A percentile compares a stretch with the other conserved stretches of the same genome.
phyloP scores from a whole-genome alignment of 2,329 filamentous ascomycete genomes.

The Diaporthe longicolla region DNA sequence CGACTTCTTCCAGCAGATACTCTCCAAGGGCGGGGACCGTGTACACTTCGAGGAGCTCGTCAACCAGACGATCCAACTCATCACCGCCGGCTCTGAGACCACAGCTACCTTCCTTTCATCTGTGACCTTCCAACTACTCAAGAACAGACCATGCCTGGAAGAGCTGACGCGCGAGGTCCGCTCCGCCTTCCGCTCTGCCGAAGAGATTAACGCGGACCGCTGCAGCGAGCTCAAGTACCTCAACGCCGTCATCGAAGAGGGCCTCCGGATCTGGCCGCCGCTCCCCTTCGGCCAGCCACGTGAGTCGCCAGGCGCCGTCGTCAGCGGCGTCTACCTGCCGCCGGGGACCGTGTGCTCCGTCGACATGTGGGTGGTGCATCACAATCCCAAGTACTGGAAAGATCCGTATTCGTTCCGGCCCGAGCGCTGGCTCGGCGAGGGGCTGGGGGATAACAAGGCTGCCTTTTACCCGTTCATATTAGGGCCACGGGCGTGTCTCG shows the following conservation, averaged over 20 bases:
- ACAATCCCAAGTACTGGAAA: neutral
- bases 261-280: neutral
- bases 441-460: neutral
- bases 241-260: slow-evolving; percentile 25
- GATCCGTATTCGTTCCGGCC: neutral
- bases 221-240: slow-evolving; percentile 16
- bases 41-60: neutral
- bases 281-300: neutral
- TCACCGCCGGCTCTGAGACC: slow-evolving; percentile 31
- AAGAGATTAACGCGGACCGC: slow-evolving; percentile 43
- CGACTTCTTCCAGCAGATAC: slow-evolving; percentile 25
- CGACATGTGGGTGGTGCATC: neutral
- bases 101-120: slow-evolving; percentile 1
- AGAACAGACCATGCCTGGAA: neutral
- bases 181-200: slow-evolving; percentile 35
- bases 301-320: neutral
- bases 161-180: slow-evolving; percentile 34
- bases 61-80: neutral
- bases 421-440: neutral
- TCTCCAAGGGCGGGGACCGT: neutral
- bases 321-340: neutral
- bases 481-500: slow-evolving; percentile 9
- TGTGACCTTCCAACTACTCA: slow-evolving; percentile 12
- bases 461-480: slow-evolving; percentile 9
- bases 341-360: neutral